Percentiles rank a stretch among this genome's conserved stretches.
These are phyloP conservation scores for Aspergillus bridgeri DNA, from an alignment of 495 filamentous ascomycete species.

Conservation along the genomic window DNA sequence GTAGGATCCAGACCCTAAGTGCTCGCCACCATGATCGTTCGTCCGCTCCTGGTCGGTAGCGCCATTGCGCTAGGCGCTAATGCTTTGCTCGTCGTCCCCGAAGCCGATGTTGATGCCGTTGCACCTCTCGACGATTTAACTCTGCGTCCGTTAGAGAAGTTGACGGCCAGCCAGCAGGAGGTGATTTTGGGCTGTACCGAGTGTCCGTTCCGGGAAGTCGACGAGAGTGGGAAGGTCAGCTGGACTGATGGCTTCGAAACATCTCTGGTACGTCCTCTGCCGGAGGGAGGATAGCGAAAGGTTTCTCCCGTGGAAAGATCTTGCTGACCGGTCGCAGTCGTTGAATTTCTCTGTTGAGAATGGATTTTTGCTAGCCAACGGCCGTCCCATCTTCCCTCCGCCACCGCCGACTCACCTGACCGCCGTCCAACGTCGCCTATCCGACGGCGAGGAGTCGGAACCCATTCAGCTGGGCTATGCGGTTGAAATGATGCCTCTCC, in stretches of 20 bases:
- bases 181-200: slow-evolving; percentile 44
- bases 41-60: slow-evolving; percentile 40
- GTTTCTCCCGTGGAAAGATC: slow-evolving; percentile 8
- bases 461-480: slow-evolving; percentile 41
- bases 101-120: slow-evolving; percentile 30
- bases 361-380: slow-evolving; percentile 45
- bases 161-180: slow-evolving; percentile 27
- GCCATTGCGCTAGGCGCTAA: slow-evolving; percentile 41
- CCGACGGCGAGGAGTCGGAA: slow-evolving; percentile 34
- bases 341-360: slow-evolving; percentile 43
- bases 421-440: slow-evolving; percentile 32
- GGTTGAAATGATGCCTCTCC: slow-evolving; percentile 38
- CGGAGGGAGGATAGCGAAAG: background rate
- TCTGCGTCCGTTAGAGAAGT: slow-evolving; percentile 27
- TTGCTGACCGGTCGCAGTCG: slow-evolving; percentile 22
- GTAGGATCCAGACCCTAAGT: background rate
- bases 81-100: slow-evolving; percentile 48
- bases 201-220: slow-evolving; percentile 42
- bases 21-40: slow-evolving; percentile 37
- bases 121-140: slow-evolving; percentile 24
- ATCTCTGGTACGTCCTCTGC: slow-evolving; percentile 31
- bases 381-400: slow-evolving; percentile 48
- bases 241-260: slow-evolving; percentile 38
- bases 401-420: slow-evolving; percentile 31
- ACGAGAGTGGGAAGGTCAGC: slow-evolving; percentile 30